Evolutionary conservation across 1,284 basidiomycete genomes (phyloP).

Genomic region (Leccinum fuscescens): DNA sequence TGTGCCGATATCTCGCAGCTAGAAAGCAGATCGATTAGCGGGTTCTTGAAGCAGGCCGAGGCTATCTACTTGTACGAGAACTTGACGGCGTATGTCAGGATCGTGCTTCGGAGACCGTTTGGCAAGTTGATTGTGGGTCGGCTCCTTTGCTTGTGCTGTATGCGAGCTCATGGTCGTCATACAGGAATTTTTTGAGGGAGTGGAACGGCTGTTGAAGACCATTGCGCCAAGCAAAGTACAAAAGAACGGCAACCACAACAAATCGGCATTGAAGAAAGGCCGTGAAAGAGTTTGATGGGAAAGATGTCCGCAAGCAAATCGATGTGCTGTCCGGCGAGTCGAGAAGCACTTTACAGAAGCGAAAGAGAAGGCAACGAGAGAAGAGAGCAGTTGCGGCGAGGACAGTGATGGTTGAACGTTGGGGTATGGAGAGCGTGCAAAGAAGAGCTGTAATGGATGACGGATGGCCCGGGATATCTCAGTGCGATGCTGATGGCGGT

Average conservation of each 20-base stretch:
- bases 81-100: slow-evolving; percentile 80
- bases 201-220: slow-evolving; percentile 82
- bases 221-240: slow-evolving; percentile 80
- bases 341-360: slow-evolving; percentile 93
- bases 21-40: slow-evolving; percentile 65
- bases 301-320: slow-evolving; percentile 85
- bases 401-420: too few species aligned
- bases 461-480: too few species aligned
- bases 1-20: slow-evolving; percentile 73
- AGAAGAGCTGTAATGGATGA: too few species aligned
- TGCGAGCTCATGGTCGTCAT: slow-evolving; percentile 10
- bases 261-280: slow-evolving; percentile 78
- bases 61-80: slow-evolving; percentile 82
- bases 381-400: too few species aligned
- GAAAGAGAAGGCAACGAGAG: too few species aligned
- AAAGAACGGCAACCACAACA: slow-evolving; percentile 75
- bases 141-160: background rate
- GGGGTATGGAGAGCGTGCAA: too few species aligned
- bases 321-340: slow-evolving; percentile 87
- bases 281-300: slow-evolving; percentile 81
- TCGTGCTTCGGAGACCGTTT: slow-evolving; percentile 85
- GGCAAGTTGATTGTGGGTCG: slow-evolving; percentile 79
- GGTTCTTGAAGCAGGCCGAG: slow-evolving; percentile 76
- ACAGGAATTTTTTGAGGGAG: slow-evolving; percentile 92
- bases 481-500: slow-evolving; percentile 63